Percentiles rank a stretch among this genome's conserved stretches.
phyloP scores from a whole-genome alignment of 2,329 filamentous ascomycete genomes.

The Stachybotrys elegans region DNA sequence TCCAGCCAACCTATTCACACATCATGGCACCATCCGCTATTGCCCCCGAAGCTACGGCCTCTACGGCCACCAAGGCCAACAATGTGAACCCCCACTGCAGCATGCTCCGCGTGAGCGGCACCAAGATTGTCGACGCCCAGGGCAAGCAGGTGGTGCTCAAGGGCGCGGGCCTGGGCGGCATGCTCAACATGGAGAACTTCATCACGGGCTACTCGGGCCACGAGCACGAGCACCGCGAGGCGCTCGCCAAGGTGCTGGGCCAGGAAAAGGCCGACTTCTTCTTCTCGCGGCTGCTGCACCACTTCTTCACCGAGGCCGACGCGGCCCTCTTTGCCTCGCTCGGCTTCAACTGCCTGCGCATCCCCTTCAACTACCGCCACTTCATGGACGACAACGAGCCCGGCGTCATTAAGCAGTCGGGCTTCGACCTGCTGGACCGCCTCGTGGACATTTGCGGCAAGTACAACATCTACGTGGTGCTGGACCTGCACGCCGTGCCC shows the following conservation, averaged over 20 bases:
- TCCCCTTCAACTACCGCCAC: constrained; percentile 58
- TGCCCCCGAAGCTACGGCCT: too few species aligned
- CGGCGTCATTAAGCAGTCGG: constrained; percentile 37
- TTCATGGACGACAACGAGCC: constrained; percentile 50
- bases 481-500: constrained; percentile 39
- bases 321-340: constrained; percentile 52
- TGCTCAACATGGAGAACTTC: constrained; percentile 53
- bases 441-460: constrained; percentile 39
- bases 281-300: constrained; percentile 51
- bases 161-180: constrained; percentile 24
- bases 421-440: constrained; percentile 44
- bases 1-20: too few species aligned
- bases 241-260: constrained; percentile 48
- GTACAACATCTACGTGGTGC: constrained; percentile 37
- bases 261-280: constrained; percentile 54
- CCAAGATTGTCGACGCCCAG: constrained; percentile 36
- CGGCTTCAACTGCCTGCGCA: constrained; percentile 52
- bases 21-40: too few species aligned
- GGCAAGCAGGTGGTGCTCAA: constrained; percentile 40
- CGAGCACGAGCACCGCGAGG: constrained; percentile 49
- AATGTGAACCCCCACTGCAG: too few species aligned
- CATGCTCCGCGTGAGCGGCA: constrained; percentile 24
- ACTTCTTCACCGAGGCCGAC: constrained; percentile 56
- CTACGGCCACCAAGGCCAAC: too few species aligned
- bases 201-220: constrained; percentile 58